These are phyloP conservation scores for Nakataea oryzae DNA, from an alignment of 2,329 filamentous ascomycete genomes.

Conservation along the genomic window DNA sequence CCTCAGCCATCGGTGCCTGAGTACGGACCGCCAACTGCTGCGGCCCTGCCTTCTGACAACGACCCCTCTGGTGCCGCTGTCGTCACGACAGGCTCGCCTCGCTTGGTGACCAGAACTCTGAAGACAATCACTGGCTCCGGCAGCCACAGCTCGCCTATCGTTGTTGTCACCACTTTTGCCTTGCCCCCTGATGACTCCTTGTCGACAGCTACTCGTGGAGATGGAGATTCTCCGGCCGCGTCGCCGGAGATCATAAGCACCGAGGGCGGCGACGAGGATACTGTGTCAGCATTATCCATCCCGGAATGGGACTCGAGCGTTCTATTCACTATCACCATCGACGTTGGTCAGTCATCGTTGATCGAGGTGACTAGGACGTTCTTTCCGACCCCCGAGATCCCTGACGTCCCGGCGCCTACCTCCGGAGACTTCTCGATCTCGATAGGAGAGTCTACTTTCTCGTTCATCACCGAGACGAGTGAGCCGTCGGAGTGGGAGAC, in stretches of 20 bases:
- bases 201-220: background rate
- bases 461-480: background rate
- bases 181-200: background rate
- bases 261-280: background rate
- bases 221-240: background rate
- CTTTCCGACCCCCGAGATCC: background rate
- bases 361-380: conserved; percentile 1
- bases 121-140: background rate
- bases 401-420: background rate
- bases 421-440: conserved; percentile 3
- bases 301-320: background rate
- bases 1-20: conserved; percentile 1
- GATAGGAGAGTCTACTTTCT: background rate
- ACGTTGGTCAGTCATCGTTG: background rate
- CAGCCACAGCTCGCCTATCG: background rate
- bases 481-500: background rate
- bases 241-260: background rate
- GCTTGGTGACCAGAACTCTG: background rate
- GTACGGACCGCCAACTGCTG: background rate
- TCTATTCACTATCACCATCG: background rate
- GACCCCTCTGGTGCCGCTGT: conserved; percentile 1
- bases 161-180: background rate
- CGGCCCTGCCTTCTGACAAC: background rate
- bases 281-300: background rate
- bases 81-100: background rate